Evolutionary conservation across 2,329 filamentous ascomycete genomes (phyloP).

Genomic region (Trichoderma sp.): DNA sequence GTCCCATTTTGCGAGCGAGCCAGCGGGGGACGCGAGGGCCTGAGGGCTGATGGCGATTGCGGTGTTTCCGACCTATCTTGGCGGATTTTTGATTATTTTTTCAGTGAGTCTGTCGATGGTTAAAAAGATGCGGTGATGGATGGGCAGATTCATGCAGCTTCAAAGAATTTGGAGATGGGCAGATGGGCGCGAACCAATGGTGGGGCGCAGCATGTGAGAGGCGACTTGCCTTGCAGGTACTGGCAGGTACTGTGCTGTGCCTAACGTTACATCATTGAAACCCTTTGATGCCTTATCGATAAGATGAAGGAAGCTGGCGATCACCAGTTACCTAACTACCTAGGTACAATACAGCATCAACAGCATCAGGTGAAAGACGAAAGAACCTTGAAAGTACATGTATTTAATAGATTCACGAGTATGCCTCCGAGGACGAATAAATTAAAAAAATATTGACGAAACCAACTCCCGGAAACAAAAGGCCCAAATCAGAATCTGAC

Average conservation of each 20-base stretch:
- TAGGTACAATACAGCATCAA: not conserved
- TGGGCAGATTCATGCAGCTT: not conserved
- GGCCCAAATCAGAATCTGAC: not conserved
- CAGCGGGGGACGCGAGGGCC: constrained; percentile 34
- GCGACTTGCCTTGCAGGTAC: not conserved
- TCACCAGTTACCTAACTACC: not conserved
- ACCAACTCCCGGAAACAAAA: not conserved
- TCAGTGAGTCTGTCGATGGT: not conserved
- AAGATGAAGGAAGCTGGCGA: not conserved
- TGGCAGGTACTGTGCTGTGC: not conserved
- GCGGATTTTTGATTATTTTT: constrained; percentile 16
- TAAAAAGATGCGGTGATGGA: not conserved
- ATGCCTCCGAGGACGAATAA: not conserved
- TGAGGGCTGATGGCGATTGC: constrained; percentile 33
- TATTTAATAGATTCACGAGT: not conserved
- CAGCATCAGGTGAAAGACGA: not conserved
- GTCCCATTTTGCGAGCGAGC: constrained; percentile 68
- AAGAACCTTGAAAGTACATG: not conserved
- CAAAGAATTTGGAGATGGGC: not conserved
- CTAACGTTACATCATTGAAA: constrained; percentile 18
- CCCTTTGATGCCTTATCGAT: constrained; percentile 20
- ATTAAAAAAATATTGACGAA: not conserved
- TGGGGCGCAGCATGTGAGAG: constrained; percentile 18
- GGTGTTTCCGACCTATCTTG: constrained; percentile 41
- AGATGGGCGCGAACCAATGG: not conserved